phyloP scores from a whole-genome alignment of 2,329 filamentous ascomycete species.

The Sporothrix curviconia region DNA sequence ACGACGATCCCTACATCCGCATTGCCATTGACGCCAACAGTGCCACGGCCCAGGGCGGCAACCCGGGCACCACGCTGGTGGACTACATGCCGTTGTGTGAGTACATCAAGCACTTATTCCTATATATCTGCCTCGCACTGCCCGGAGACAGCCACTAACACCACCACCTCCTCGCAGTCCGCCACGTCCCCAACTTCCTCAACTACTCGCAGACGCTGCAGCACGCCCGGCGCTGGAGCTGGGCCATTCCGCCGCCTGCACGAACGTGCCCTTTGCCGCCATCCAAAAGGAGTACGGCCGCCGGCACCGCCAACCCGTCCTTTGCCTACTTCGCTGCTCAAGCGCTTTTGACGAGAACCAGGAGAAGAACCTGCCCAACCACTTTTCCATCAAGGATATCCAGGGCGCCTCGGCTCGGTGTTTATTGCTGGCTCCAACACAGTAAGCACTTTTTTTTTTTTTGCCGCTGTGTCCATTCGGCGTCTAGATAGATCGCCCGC shows the following conservation, averaged over 20 bases:
- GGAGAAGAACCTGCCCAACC: constrained; percentile 24
- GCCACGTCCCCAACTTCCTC: constrained; percentile 30
- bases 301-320: constrained; percentile 26
- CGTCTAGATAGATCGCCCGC: no score
- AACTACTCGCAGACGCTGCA: constrained; percentile 15
- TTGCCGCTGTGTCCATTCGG: no score
- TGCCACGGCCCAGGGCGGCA: constrained; percentile 25
- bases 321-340: constrained; percentile 28
- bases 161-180: constrained; percentile 23
- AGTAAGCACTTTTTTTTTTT: not conserved
- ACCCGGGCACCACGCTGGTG: constrained; percentile 33
- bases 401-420: constrained; percentile 44
- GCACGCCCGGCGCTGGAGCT: constrained; percentile 25
- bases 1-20: constrained; percentile 34
- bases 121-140: not conserved
- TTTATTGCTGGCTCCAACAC: constrained; percentile 42
- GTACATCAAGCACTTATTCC: not conserved
- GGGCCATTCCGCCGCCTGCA: constrained; percentile 35
- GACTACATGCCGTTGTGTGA: constrained; percentile 37
- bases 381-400: constrained; percentile 37
- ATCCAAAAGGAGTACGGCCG: constrained; percentile 27
- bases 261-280: constrained; percentile 34
- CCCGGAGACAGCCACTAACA: no score
- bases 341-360: constrained; percentile 24
- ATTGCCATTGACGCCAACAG: constrained; percentile 25